phyloP scores from a whole-genome alignment of 805 yeast genomes.

The Candida fluviatilis region DNA sequence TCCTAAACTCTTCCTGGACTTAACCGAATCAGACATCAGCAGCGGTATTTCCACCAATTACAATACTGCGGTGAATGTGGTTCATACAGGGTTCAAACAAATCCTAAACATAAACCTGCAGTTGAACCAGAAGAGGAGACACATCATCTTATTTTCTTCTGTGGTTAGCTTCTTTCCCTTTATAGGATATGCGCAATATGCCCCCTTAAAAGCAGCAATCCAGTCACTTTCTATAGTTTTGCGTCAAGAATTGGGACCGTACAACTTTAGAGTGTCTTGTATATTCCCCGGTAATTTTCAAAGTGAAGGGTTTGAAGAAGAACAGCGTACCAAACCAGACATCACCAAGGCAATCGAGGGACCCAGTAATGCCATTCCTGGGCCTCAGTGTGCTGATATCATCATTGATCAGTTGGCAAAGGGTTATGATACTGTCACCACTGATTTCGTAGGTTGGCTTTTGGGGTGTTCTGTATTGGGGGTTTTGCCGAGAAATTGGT shows the following conservation, averaged over 20 bases:
- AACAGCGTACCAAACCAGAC: constrained; percentile 78
- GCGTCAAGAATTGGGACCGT: constrained; percentile 75
- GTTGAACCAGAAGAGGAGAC: constrained; percentile 39
- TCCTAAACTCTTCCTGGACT: constrained; percentile 74
- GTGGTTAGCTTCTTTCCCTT: constrained; percentile 81
- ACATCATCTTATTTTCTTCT: constrained; percentile 62
- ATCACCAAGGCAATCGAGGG: constrained; percentile 86
- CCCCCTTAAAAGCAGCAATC: constrained; percentile 83
- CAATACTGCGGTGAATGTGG: constrained; percentile 62
- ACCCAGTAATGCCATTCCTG: constrained; percentile 64
- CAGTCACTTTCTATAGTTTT: constrained; percentile 69
- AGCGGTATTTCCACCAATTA: constrained; percentile 68
- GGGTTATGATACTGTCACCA: constrained; percentile 72
- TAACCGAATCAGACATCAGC: constrained; percentile 53
- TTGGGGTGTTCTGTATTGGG: constrained; percentile 67
- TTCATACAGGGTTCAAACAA: constrained; percentile 59
- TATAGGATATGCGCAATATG: constrained; percentile 88
- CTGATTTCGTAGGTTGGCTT: constrained; percentile 85
- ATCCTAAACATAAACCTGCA: constrained; percentile 14
- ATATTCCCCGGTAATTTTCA: constrained; percentile 86
- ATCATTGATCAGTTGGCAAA: constrained; percentile 51
- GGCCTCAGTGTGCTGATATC: constrained; percentile 60
- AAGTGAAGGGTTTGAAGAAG: constrained; percentile 82
- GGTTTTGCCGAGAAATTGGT: constrained; percentile 59
- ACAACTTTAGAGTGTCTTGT: constrained; percentile 64